Conservation (phyloP, 768 basidiomycete species). For the Leccinum uliginosum region DNA sequence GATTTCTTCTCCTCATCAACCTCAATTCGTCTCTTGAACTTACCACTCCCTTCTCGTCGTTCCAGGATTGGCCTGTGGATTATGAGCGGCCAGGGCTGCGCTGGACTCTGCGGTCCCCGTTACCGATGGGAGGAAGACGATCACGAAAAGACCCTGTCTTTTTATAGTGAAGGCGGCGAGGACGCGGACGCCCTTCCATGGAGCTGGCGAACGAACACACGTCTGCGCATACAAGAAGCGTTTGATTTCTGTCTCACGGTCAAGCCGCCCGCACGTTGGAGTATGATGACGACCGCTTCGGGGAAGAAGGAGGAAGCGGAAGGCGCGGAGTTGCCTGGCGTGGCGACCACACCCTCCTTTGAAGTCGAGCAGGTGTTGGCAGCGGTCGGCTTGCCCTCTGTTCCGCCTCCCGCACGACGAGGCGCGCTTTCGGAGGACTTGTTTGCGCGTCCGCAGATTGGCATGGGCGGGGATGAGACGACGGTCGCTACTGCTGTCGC, state of each 20-base stretch:
- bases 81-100: constrained; percentile 70
- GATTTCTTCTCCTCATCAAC: background rate
- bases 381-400: constrained; percentile 48
- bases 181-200: constrained; percentile 59
- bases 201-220: constrained; percentile 73
- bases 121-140: constrained; percentile 83
- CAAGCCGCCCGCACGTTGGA: constrained; percentile 34
- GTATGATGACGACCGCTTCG: constrained; percentile 20
- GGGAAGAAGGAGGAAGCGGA: constrained; percentile 29
- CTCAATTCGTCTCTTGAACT: background rate
- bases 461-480: constrained; percentile 17
- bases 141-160: constrained; percentile 52
- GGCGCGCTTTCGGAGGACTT: constrained; percentile 60
- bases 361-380: constrained; percentile 57
- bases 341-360: constrained; percentile 33
- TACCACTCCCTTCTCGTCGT: background rate
- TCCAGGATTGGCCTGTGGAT: constrained; percentile 75
- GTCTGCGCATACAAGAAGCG: constrained; percentile 68
- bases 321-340: constrained; percentile 20
- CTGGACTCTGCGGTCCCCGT: constrained; percentile 80
- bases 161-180: constrained; percentile 41
- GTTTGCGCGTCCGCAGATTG: constrained; percentile 48
- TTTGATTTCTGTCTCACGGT: constrained; percentile 74
- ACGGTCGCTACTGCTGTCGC: background rate
- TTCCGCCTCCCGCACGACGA: constrained; percentile 52